phyloP scores from a whole-genome alignment of 371 early-diverging fungal genomes.

The Mortierella sp. region DNA sequence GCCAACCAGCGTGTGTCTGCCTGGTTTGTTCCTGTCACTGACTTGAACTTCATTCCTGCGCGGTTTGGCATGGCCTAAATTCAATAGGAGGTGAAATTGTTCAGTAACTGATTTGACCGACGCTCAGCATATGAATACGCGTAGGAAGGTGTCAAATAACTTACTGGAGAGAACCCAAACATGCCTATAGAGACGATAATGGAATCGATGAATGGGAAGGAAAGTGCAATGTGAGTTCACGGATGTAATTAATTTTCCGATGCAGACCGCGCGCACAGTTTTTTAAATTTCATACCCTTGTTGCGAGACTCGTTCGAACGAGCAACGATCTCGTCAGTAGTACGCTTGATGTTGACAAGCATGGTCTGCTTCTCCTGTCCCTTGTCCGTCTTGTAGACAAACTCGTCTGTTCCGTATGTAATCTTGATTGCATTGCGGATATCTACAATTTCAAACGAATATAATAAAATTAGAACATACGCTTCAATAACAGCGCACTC shows the following conservation, averaged over 20 bases:
- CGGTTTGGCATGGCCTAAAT: conserved; percentile 46
- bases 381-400: conserved; percentile 80
- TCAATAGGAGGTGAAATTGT: background rate
- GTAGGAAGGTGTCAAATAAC: background rate
- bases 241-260: background rate
- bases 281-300: conserved; percentile 12
- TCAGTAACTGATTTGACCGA: background rate
- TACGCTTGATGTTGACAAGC: conserved; percentile 74
- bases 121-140: background rate
- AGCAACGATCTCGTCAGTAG: conserved; percentile 74
- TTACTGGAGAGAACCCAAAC: conserved; percentile 43
- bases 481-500: too few relatives aligned
- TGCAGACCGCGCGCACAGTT: background rate
- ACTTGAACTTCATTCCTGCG: conserved; percentile 41
- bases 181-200: conserved; percentile 17
- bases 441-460: conserved; percentile 29
- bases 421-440: conserved; percentile 75
- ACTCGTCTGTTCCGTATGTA: conserved; percentile 80
- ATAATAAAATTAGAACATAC: background rate
- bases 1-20: conserved; percentile 75
- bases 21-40: conserved; percentile 26
- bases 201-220: background rate
- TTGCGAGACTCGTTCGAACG: conserved; percentile 45
- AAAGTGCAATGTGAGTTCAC: background rate
- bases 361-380: conserved; percentile 81